Conservation (phyloP, 116 monocot species). For the Iris pallida region DNA sequence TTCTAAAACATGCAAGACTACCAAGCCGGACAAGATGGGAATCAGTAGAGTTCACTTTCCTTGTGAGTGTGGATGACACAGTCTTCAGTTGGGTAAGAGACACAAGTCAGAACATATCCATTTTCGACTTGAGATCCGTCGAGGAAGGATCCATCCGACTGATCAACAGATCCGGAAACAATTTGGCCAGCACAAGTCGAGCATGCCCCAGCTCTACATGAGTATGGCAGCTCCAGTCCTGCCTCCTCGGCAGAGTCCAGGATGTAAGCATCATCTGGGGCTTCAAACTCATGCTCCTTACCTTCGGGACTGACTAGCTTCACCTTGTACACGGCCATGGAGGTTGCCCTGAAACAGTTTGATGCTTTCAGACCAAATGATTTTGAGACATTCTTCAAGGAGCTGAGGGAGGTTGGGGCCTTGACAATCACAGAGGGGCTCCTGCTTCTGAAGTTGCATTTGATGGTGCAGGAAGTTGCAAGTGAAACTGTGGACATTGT, state of each 20-base stretch:
- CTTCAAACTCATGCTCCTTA: conserved; percentile 52
- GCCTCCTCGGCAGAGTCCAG: conserved; percentile 67
- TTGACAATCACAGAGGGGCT: not conserved
- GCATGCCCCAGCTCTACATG: conserved; percentile 75
- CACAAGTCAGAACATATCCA: conserved; percentile 60
- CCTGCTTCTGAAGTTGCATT: conserved; percentile 4
- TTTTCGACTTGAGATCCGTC: conserved; percentile 43
- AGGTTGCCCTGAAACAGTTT: conserved; percentile 23
- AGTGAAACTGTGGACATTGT: conserved; percentile 27
- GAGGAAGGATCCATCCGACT: conserved; percentile 73
- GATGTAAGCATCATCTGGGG: conserved; percentile 60
- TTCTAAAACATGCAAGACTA: too few species aligned
- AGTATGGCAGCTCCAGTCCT: conserved; percentile 66
- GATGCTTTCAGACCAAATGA: conserved; percentile 27
- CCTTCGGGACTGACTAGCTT: conserved; percentile 58
- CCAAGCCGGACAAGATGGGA: not conserved
- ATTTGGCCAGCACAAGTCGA: conserved; percentile 70
- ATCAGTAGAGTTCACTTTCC: conserved; percentile 61
- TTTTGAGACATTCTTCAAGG: conserved; percentile 10
- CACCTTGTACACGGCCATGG: conserved; percentile 42
- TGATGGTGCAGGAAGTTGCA: conserved; percentile 11
- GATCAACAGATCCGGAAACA: conserved; percentile 51
- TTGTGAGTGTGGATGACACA: conserved; percentile 70
- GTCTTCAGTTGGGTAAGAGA: conserved; percentile 54
- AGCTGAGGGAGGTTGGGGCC: conserved; percentile 19